phyloP scores from a whole-genome alignment of 2,329 filamentous ascomycete species.

The Ascochyta clinopodiicola region DNA sequence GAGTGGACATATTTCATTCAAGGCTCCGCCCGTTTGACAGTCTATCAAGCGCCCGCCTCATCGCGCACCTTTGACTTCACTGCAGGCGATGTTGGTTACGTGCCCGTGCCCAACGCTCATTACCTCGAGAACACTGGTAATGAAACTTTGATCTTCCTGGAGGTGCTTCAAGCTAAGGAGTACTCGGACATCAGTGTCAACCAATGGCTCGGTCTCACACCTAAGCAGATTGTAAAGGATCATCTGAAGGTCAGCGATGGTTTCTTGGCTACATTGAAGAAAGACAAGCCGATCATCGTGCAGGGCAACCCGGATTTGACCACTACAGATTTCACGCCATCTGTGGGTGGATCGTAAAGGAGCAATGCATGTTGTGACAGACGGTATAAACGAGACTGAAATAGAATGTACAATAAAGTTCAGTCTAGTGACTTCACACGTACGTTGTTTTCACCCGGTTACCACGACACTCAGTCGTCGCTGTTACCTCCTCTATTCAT shows the following conservation, averaged over 20 bases:
- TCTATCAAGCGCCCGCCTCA: conserved; percentile 59
- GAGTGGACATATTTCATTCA: conserved; percentile 68
- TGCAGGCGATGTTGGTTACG: conserved; percentile 66
- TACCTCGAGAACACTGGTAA: conserved; percentile 68
- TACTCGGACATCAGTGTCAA: conserved; percentile 63
- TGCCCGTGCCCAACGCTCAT: conserved; percentile 62
- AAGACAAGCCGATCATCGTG: conserved; percentile 50
- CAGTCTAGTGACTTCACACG: no score
- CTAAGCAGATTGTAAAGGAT: conserved; percentile 49
- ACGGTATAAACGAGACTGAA: no score
- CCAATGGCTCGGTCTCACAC: conserved; percentile 64
- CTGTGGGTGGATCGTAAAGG: conserved; percentile 5
- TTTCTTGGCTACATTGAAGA: conserved; percentile 41
- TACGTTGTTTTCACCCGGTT: no score
- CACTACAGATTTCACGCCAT: conserved; percentile 43
- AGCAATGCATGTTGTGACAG: no score
- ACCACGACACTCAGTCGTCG: no score
- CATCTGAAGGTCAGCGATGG: conserved; percentile 35
- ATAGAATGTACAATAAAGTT: no score
- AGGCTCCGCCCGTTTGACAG: conserved; percentile 63
- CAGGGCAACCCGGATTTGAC: conserved; percentile 47
- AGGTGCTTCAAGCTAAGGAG: conserved; percentile 61
- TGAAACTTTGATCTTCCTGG: conserved; percentile 65
- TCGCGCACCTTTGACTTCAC: conserved; percentile 66
- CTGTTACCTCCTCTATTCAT: background rate